These are phyloP conservation scores for Rhipidocladum racemiflorum DNA, from an alignment of 176 grass and related monocot genomes.

Conservation along the genomic window DNA sequence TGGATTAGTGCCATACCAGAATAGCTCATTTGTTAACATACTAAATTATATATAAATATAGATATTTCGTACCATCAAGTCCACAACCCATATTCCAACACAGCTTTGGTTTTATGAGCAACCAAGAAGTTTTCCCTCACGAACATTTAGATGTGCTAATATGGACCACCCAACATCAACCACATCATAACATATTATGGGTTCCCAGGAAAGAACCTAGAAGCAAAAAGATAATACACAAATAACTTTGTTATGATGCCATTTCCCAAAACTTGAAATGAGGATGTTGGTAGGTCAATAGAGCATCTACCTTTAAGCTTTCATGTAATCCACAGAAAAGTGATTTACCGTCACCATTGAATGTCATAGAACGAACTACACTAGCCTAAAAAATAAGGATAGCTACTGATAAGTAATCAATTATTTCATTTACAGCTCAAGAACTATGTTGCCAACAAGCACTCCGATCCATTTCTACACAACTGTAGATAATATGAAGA, in stretches of 20 bases:
- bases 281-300: slow-evolving; percentile 1
- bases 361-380: slow-evolving; percentile 80
- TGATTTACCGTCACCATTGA: slow-evolving; percentile 81
- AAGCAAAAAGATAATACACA: slow-evolving; percentile 38
- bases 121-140: slow-evolving; percentile 87
- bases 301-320: slow-evolving; percentile 74
- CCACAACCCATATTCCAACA: slow-evolving; percentile 86
- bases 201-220: slow-evolving; percentile 95
- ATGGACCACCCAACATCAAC: slow-evolving; percentile 86
- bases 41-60: slow-evolving; percentile 18
- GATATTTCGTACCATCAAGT: slow-evolving; percentile 60
- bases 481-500: slow-evolving; percentile 21
- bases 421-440: slow-evolving; percentile 22
- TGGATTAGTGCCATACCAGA: slow-evolving; percentile 27
- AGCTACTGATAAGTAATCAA: slow-evolving; percentile 24
- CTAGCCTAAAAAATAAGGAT: slow-evolving; percentile 55
- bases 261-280: neutral
- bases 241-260: neutral
- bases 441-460: slow-evolving; percentile 21
- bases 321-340: slow-evolving; percentile 94
- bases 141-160: slow-evolving; percentile 78
- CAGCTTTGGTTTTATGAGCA: slow-evolving; percentile 92
- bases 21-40: slow-evolving; percentile 12
- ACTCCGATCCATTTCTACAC: slow-evolving; percentile 16
- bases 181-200: slow-evolving; percentile 68